Evolutionary conservation across 805 yeast species (phyloP), one percentile per base, ranked within the genome.

Genomic region (Ogataea sp.): DNA sequence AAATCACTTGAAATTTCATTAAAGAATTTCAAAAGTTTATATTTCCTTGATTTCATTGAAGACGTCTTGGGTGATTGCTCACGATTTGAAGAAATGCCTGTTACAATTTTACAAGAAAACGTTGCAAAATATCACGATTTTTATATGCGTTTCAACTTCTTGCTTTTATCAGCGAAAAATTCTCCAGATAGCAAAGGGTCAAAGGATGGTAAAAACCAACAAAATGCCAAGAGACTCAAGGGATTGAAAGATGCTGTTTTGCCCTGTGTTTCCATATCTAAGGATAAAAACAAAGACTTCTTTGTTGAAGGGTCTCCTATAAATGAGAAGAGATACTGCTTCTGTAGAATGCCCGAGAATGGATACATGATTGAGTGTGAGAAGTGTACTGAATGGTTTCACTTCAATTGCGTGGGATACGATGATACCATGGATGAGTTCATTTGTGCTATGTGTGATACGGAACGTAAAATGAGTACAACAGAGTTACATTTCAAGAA

Each of bases 291-390:
- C 7, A 17, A 10, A n/a, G 39, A 37, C 20, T 37, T 31, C 18
- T 37, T 29, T 21, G 16, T 20, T 15, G 23, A n/a, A 17, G 35
- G 31, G 9, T 5, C 13, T 6, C 16, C 34, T 11, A 16, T 24
- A 4, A 37, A 37, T 30, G 39, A 37, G n/a, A n/a, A 41, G 9
- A 48, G 41, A 18, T 80, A 75, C 51, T 82, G 89, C 51, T 60
- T 78, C 40, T 82, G 90, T 55, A 67, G 87, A 34, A 72, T 70
- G 36, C 57, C 58, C 20, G 89, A 80, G 47, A 56, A 69, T 47
- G 71, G 83, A 6, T 68, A 73, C 0, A 80, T 80, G 84, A 73
- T 80, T 34, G 82, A 75, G 42, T 82, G 89, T 59, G 88, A 80
- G 45, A 58, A 55, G 15, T 83, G 90, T 55, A 65, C 70, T 39